Evolutionary conservation across 176 grass and related monocot species (phyloP), one percentile per base, ranked within the genome.

Genomic region (Olyra latifolia): DNA sequence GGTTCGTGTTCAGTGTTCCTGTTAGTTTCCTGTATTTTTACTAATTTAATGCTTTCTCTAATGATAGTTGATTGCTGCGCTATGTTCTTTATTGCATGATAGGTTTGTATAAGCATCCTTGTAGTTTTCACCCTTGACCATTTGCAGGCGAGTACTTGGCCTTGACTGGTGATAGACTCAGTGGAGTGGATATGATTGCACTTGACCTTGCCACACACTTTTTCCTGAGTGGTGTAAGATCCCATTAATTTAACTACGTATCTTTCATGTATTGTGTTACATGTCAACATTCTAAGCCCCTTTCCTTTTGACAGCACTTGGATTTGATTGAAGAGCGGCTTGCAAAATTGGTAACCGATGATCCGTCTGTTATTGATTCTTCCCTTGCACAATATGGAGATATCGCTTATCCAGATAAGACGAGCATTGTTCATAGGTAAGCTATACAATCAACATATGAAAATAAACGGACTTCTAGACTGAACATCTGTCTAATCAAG

Each of bases 161-260:
- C 77, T 76, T 99, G 74, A 99, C 96, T 43, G 92, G 92, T 72
- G 92, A 99, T 62, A 92, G 89, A 49, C 83, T 99, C 56, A 86
- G 86, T 87, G 96, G 90, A 62, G 72, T 85, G 3, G 96, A 99
- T 90, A 99, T 99, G 96, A 23, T 99, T 76, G 78, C 96, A 61
- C 88, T 99, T 91, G 96, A 90, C 85, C 92, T 99, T 65, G 96
- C 96, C 11, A 95, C 96, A 79, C 96, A 99, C 78, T 95, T 88
- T 86, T 68, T 71, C 79, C 83, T 75, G 72, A 94, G 85, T 74
- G 92, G 57, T 8, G 95, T 97, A 71, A 71, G 85, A 84, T 82
- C 39, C 27, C 52, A 71, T 29, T 86, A 41, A 69, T 44, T 70
- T 43, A 22, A 84, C 70, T 15, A 39, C 41, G 10, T 55, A 20